phyloP scores from a whole-genome alignment of 2,329 filamentous ascomycete genomes.

The Mycosphaerella sp. region DNA sequence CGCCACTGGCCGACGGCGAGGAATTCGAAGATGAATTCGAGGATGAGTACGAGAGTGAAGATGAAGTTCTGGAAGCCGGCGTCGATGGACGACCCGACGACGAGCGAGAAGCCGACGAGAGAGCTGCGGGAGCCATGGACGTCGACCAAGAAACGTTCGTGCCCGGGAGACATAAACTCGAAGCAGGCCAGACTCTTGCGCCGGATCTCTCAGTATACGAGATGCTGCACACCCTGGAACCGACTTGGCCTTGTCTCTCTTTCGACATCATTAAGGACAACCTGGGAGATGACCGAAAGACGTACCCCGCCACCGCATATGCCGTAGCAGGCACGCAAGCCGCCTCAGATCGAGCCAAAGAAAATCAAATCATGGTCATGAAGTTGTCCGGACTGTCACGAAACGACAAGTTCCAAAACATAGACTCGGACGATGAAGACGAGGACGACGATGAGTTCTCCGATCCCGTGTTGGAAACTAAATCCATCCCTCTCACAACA shows the following conservation, averaged over 20 bases:
- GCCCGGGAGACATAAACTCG: slow-evolving; percentile 84
- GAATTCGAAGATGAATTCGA: slow-evolving; percentile 96
- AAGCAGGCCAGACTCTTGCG: slow-evolving; percentile 81
- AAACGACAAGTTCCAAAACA: slow-evolving; percentile 69
- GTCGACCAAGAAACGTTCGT: slow-evolving; percentile 94
- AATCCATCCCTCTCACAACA: slow-evolving; percentile 74
- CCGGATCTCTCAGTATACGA: slow-evolving; percentile 94
- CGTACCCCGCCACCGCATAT: slow-evolving; percentile 95
- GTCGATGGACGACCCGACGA: slow-evolving; percentile 89
- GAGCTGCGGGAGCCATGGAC: slow-evolving; percentile 73
- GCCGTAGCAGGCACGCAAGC: slow-evolving; percentile 93
- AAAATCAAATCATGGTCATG: slow-evolving; percentile 93
- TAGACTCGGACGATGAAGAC: slow-evolving; percentile 58
- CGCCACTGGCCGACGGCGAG: slow-evolving; percentile 49
- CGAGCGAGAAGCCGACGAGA: slow-evolving; percentile 85
- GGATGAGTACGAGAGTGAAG: slow-evolving; percentile 82
- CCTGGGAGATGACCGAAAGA: slow-evolving; percentile 80
- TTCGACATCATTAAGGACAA: slow-evolving; percentile 86
- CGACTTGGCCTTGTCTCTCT: slow-evolving; percentile 93
- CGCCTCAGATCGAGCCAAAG: slow-evolving; percentile 63
- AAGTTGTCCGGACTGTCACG: slow-evolving; percentile 88
- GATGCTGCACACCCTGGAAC: slow-evolving; percentile 91
- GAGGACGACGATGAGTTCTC: slow-evolving; percentile 65
- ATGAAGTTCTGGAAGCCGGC: slow-evolving; percentile 86
- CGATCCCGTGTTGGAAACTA: slow-evolving; percentile 91